A percentile compares a stretch with the other conserved stretches of the same genome.
Evolutionary conservation across 768 basidiomycete species (phyloP).

Genomic region (Boletus barrowsii): DNA sequence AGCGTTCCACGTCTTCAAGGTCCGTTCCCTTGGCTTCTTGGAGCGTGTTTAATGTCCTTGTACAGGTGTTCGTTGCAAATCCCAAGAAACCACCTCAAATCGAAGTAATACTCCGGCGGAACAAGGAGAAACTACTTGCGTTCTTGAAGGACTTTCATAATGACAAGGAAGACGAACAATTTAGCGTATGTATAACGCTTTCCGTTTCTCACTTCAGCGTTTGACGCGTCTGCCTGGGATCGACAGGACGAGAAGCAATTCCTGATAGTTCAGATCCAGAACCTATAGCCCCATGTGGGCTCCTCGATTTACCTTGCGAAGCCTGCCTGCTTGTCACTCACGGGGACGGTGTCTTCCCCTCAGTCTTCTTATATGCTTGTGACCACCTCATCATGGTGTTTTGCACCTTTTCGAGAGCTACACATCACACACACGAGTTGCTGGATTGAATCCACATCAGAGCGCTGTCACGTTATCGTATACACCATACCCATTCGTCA

Average conservation of each 20-base stretch:
- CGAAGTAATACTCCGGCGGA: slow-evolving; percentile 83
- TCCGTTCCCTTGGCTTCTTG: slow-evolving; percentile 31
- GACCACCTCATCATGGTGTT: slow-evolving; percentile 1
- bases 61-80: slow-evolving; percentile 94
- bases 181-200: slow-evolving; percentile 53
- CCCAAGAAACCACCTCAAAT: slow-evolving; percentile 98
- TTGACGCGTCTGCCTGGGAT: background rate
- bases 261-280: slow-evolving; percentile 88
- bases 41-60: background rate
- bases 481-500: slow-evolving; percentile 7
- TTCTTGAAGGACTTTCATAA: slow-evolving; percentile 96
- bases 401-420: background rate
- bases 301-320: background rate
- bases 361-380: slow-evolving; percentile 8
- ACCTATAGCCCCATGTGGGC: slow-evolving; percentile 42
- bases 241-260: slow-evolving; percentile 90
- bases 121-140: slow-evolving; percentile 87
- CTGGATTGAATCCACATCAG: background rate
- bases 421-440: background rate
- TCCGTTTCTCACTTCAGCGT: background rate
- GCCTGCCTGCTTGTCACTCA: background rate
- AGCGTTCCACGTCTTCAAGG: slow-evolving; percentile 99
- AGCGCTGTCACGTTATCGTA: slow-evolving; percentile 4
- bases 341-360: background rate
- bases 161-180: slow-evolving; percentile 98